These are phyloP conservation scores for Musa schizocarpa DNA, from an alignment of 176 grass and related monocot genomes.

Conservation along the genomic window DNA sequence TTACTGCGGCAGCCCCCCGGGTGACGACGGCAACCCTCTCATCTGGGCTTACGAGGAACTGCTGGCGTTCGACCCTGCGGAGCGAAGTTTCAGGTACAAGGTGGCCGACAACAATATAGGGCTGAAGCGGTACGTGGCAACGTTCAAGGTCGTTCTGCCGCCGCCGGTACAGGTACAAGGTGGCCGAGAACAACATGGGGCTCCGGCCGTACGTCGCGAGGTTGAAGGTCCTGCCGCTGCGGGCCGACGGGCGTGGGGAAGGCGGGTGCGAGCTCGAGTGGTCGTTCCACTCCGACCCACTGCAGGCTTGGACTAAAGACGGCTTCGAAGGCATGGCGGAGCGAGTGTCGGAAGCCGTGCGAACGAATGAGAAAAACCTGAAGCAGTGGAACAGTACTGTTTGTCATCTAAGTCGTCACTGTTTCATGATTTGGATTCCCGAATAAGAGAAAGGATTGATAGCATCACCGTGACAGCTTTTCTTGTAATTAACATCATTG, in stretches of 20 bases:
- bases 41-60: slow-evolving; percentile 61
- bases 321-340: slow-evolving; percentile 35
- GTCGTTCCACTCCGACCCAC: slow-evolving; percentile 49
- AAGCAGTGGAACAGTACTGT: no score
- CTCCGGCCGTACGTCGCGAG: slow-evolving; percentile 41
- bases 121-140: slow-evolving; percentile 42
- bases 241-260: slow-evolving; percentile 19
- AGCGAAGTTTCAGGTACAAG: slow-evolving; percentile 35
- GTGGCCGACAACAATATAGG: slow-evolving; percentile 57
- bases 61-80: slow-evolving; percentile 32
- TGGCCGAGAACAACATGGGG: slow-evolving; percentile 55
- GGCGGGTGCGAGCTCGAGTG: slow-evolving; percentile 39
- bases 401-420: no score
- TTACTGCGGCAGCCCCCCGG: slow-evolving; percentile 21
- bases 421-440: no score
- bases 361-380: no score
- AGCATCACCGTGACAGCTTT: no score
- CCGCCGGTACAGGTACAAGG: slow-evolving; percentile 35
- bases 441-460: no score
- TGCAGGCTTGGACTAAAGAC: slow-evolving; percentile 32
- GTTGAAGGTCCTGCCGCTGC: slow-evolving; percentile 17
- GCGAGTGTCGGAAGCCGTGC: slow-evolving; percentile 23
- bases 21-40: background rate
- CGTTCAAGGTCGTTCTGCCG: slow-evolving; percentile 20
- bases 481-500: no score